phyloP scores from a whole-genome alignment of 768 basidiomycete species.

The Flagelloscypha sp. region DNA sequence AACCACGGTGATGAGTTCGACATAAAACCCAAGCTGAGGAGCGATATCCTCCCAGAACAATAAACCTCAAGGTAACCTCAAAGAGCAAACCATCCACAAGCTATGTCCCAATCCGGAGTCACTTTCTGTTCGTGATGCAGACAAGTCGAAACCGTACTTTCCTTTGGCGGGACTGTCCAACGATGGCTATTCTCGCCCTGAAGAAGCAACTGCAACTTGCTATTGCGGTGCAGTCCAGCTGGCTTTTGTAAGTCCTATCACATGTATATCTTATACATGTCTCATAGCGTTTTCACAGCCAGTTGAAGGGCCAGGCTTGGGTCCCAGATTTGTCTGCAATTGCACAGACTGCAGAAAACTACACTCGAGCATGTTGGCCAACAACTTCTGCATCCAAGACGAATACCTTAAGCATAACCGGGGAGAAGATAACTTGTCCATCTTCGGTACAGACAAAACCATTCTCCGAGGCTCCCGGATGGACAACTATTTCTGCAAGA shows the following conservation, averaged over 20 bases:
- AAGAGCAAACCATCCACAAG: background rate
- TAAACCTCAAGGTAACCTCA: too few species aligned
- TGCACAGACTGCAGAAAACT: conserved; percentile 11
- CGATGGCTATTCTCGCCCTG: conserved; percentile 9
- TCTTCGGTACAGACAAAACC: conserved; percentile 2
- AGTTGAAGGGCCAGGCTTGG: conserved; percentile 8
- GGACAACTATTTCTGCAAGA: conserved; percentile 7
- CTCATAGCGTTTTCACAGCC: conserved; percentile 3
- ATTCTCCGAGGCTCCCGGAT: conserved; percentile 4
- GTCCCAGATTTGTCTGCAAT: conserved; percentile 8
- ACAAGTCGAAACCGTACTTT: too few species aligned
- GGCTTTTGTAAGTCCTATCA: conserved; percentile 4
- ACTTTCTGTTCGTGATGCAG: background rate
- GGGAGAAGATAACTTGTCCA: conserved; percentile 5
- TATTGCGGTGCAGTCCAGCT: conserved; percentile 9
- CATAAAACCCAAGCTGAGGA: too few species aligned
- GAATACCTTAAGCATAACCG: conserved; percentile 3
- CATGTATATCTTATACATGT: too few species aligned
- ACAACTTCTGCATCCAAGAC: conserved; percentile 6
- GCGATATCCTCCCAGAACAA: too few species aligned
- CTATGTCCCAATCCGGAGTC: background rate
- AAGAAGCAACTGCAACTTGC: conserved; percentile 10
- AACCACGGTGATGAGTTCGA: too few species aligned
- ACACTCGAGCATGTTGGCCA: conserved; percentile 9
- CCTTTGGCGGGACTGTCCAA: too few species aligned